Percentiles rank a stretch among this genome's conserved stretches.
Evolutionary conservation across 1,284 basidiomycete species (phyloP).

Genomic region (Rugosomyces carneus): DNA sequence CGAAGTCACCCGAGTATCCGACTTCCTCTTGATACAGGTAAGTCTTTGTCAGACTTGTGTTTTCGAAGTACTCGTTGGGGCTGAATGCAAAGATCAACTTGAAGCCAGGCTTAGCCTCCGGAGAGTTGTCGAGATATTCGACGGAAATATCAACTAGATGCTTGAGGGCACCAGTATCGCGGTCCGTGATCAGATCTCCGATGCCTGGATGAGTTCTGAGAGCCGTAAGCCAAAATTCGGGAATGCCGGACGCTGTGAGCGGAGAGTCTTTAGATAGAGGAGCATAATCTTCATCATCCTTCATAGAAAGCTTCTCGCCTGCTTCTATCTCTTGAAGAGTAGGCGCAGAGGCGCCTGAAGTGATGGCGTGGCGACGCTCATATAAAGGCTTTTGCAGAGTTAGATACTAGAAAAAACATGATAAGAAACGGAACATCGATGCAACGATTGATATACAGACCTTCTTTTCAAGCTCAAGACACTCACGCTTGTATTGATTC

Average conservation of each 20-base stretch:
- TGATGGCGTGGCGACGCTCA: conserved; percentile 81
- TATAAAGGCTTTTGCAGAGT: conserved; percentile 83
- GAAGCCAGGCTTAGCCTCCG: conserved; percentile 79
- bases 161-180: conserved; percentile 73
- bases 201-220: conserved; percentile 89
- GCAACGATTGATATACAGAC: conserved; percentile 35
- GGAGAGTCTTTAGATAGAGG: conserved; percentile 45
- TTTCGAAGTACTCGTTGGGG: conserved; percentile 86
- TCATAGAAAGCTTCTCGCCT: conserved; percentile 64
- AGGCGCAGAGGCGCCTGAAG: conserved; percentile 72
- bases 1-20: conserved; percentile 91
- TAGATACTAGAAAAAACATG: conserved; percentile 58
- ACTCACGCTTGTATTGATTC: conserved; percentile 94
- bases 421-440: conserved; percentile 5
- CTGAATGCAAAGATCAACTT: conserved; percentile 83
- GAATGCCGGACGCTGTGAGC: conserved; percentile 57
- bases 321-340: conserved; percentile 81
- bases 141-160: conserved; percentile 56
- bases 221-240: conserved; percentile 97
- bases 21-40: conserved; percentile 95
- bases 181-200: conserved; percentile 88
- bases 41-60: conserved; percentile 84
- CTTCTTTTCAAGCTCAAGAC: conserved; percentile 96
- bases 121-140: conserved; percentile 49
- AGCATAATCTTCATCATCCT: conserved; percentile 63